Evolutionary conservation across 192 early-diverging fungal genomes (phyloP), one percentile per base, ranked within the genome.

Genomic region (Pilobolus umbonatus): DNA sequence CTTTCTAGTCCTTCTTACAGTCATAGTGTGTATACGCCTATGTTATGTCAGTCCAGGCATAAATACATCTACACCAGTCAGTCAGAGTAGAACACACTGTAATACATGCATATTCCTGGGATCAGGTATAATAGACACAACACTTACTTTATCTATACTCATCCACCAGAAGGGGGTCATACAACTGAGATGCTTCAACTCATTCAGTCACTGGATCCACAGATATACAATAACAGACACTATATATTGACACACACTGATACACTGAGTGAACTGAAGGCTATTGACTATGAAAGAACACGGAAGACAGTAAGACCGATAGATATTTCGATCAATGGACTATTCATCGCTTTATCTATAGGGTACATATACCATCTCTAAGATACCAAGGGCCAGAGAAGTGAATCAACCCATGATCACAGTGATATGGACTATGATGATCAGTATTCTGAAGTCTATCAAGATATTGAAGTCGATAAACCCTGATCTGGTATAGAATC

Each of bases 121-220:
- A 12, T 67, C 61, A 15, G 73, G 61, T 48, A 59, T n/a, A 47
- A n/a, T n/a, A n/a, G n/a, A n/a, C n/a, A n/a, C 26, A 32, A 42
- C 14, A 51, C 19, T 29, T 24, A 38, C n/a, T 56, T 65, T 22
- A 34, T 25, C 31, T n/a, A n/a, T n/a, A n/a, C n/a, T n/a, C n/a
- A n/a, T n/a, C n/a, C n/a, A n/a, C n/a, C n/a, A n/a, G n/a, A n/a
- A 69, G 93, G 96, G 34, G 96, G 96, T 10, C 96, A 98, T 66
- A 95, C 96, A 0, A 75, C 85, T 5, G 96, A 98, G 68, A 96
- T 98, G 92, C 49, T 87, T 9, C 81, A 85, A 54, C 64, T 98
- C 12, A 45, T 92, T 0, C 61, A 76, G 4, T 74, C 78, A 9
- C 63, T 96, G 0, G 81, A 88, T 42, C 10, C 46, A 19, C 31